phyloP scores from a whole-genome alignment of 345 rosid species.

The Combretum micranthum region DNA sequence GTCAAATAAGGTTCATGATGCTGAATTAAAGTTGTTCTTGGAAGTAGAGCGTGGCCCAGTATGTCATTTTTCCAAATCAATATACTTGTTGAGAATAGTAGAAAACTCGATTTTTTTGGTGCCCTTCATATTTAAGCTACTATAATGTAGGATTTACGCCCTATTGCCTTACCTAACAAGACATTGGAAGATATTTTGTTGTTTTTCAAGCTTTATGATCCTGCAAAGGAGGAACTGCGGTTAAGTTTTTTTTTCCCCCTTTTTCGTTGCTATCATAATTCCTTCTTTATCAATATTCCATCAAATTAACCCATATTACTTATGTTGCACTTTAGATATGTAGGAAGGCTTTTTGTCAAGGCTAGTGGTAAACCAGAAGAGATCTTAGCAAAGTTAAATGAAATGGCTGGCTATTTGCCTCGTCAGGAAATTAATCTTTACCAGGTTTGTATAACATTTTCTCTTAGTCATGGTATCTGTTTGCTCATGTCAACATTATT shows the following conservation, averaged over 20 bases:
- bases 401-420: conserved; percentile 62
- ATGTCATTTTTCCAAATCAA: conserved; percentile 5
- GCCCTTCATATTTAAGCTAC: conserved; percentile 1
- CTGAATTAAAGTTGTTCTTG: conserved; percentile 60
- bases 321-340: conserved; percentile 29
- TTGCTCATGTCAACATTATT: too few species aligned
- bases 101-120: background rate
- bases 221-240: conserved; percentile 56
- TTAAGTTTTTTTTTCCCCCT: conserved; percentile 13
- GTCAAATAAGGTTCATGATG: conserved; percentile 50
- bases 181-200: conserved; percentile 62
- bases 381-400: conserved; percentile 50
- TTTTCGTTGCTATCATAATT: background rate
- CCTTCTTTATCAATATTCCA: too few species aligned
- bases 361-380: conserved; percentile 46
- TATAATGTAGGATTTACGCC: conserved; percentile 41
- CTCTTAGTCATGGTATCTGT: background rate
- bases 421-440: conserved; percentile 66
- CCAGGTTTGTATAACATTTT: conserved; percentile 39
- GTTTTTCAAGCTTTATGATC: conserved; percentile 71
- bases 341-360: conserved; percentile 66
- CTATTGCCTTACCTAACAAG: conserved; percentile 49
- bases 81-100: background rate
- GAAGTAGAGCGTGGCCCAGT: conserved; percentile 71
- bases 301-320: background rate